Conservation (phyloP, 2,329 filamentous ascomycete species). For the Amauroascus niger region DNA sequence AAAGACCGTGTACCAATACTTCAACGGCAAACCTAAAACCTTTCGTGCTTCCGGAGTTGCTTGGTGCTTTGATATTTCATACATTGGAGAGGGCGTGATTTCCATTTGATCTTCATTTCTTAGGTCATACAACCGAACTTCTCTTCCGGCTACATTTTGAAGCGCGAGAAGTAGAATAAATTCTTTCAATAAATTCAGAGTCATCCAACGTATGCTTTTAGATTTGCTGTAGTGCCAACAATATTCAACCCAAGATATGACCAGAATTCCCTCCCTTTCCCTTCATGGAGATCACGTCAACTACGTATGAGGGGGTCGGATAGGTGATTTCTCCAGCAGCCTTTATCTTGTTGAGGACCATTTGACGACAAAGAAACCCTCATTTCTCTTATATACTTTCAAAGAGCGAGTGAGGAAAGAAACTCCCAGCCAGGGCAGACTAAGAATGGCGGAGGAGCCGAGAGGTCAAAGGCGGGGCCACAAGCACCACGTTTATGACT, state of each 20-base stretch:
- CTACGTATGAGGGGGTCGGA: background rate
- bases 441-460: background rate
- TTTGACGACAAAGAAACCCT: too few species aligned
- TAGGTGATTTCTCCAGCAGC: background rate
- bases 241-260: background rate
- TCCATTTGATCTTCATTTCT: too few species aligned
- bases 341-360: background rate
- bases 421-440: background rate
- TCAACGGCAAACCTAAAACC: background rate
- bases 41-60: background rate
- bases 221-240: background rate
- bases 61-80: background rate
- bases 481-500: conserved; percentile 41
- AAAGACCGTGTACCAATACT: background rate
- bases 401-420: background rate
- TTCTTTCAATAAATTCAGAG: background rate
- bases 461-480: background rate
- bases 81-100: background rate
- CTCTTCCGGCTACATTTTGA: too few species aligned
- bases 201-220: background rate
- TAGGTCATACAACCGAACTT: too few species aligned
- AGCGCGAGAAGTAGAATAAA: background rate
- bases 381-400: too few species aligned
- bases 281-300: background rate
- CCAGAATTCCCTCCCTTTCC: background rate